Evolutionary conservation across 1,139 yeast species (phyloP), one percentile per base, ranked within the genome.

Genomic region (Taiozyma onychis): DNA sequence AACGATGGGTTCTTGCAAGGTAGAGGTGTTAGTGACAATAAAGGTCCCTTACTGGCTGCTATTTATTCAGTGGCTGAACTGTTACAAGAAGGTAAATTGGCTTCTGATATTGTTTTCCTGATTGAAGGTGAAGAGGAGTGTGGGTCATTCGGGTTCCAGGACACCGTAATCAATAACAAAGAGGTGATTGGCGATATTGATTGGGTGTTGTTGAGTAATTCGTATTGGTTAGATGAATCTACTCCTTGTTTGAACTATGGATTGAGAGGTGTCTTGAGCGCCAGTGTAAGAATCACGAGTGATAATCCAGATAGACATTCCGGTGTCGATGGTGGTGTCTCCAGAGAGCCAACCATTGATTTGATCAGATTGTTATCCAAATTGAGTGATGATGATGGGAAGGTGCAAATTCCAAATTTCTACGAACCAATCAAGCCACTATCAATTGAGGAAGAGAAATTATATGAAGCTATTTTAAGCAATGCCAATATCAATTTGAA

Each of bases 51-150:
- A 4, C 69, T 90, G n/a, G 95, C 97, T 0, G 86, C 97, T 0
- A 78, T 91, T 6, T 90, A 83, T 68, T 89, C 97, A 0, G 95
- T 87, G 13, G 93, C 95, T 0, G 90, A 87, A 51, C 69, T 89
- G 9, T 72, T 72, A 50, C 78, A 78, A 43, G 69, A 72, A 10
- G 71, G 75, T 0, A 70, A 78, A 47, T 75, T 93, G 28, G 73
- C 75, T 18, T 77, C 84, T 49, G 97, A 93, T 64, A 84, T 93
- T 13, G 82, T 88, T 0, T 91, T 93, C 60, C 66, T 93, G 21
- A 77, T 93, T 49, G 99, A 93, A 67, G 99, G 99, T 43, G 97
- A 90, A 66, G 99, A 93, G 66, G 99, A 93, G 66, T 80, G 88
- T 55, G 98, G 98, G 1, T 88, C 96, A 1, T 78, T 77, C 57